Base-by-base conservation (phyloP, 2,329 filamentous ascomycete species). In the Trichoderma endophyticum region DNA sequence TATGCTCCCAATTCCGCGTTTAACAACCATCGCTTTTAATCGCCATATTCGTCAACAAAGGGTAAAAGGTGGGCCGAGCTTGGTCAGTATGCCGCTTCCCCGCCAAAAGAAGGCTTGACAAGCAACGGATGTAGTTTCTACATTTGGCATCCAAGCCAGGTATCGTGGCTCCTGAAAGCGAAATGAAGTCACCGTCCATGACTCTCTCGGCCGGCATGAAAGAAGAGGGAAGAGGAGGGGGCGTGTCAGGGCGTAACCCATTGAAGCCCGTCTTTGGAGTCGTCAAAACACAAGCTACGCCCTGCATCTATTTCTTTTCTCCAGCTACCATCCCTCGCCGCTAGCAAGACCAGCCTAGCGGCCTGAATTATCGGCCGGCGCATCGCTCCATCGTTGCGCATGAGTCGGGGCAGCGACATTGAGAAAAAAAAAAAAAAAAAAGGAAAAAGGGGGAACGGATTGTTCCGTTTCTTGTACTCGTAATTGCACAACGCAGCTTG, bases 291-390 rank as follows among this genome's bases (percentile, higher is more conserved):
- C 56, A 60, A 48, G 54, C 21, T 34, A 60, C 65, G 11, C 65
- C 56, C 36, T 32, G n/a, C 18, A 34, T 48, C 36, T 48, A 28
- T 43, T 3, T 43, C 15, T 59, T 39, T 39, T 43, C n/a, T 43
- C 24, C 26, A 43, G 36, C 36, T 59, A n/a, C 43, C 56, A 26
- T 68, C 26, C 54, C 39, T 32, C 61, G 39, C 39, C 26, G 36
- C 36, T 51, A 60, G 65, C 54, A 21, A 59, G 54, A 59, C 30
- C 32, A 48, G 30, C n/a, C 43, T 48, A 60, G 56, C 65, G 65
- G 65, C 65, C 54, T 69, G 54, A 69, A 69, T 34, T 34, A 32
- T 60, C 65, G 65, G 65, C 56, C 34, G 39, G 14, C 54, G 54
- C 43, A 48, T 59, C 54, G 24, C 18, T 59, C 63, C 48, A 21